A percentile compares a stretch with the other conserved stretches of the same genome.
Evolutionary conservation across 495 filamentous ascomycete genomes (phyloP).

Genomic region (Lineolata rhizophorae): DNA sequence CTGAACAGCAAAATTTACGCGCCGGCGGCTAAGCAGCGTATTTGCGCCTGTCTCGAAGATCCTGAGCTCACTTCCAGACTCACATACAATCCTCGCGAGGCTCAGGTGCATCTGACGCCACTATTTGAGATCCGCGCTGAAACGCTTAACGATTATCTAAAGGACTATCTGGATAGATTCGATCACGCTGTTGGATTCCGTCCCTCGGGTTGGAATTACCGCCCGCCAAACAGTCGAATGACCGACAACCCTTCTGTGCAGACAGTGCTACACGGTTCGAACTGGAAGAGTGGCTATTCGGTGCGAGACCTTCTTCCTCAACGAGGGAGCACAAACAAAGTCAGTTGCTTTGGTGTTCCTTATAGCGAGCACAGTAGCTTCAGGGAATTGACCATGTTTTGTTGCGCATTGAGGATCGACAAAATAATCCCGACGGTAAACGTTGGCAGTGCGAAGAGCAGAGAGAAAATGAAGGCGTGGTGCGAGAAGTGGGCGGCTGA

Average conservation of each 20-base stretch:
- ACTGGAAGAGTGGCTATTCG: conserved; percentile 51
- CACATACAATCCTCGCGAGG: conserved; percentile 58
- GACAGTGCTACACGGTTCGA: conserved; percentile 45
- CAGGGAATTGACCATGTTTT: conserved; percentile 80
- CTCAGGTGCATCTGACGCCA: conserved; percentile 94
- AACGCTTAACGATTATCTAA: conserved; percentile 72
- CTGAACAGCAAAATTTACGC: conserved; percentile 84
- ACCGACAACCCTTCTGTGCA: conserved; percentile 39
- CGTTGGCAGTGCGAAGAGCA: conserved; percentile 44
- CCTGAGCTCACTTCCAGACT: conserved; percentile 52
- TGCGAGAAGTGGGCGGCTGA: conserved; percentile 53
- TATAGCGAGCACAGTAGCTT: conserved; percentile 93
- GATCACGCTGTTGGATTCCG: conserved; percentile 75
- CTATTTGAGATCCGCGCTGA: conserved; percentile 78
- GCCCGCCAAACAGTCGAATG: conserved; percentile 40
- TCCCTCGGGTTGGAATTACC: conserved; percentile 81
- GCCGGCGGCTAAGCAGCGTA: conserved; percentile 51
- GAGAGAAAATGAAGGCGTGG: conserved; percentile 81
- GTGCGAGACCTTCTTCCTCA: conserved; percentile 47
- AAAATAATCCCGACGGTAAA: conserved; percentile 89
- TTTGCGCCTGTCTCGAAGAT: conserved; percentile 74
- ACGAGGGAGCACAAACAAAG: conserved; percentile 52
- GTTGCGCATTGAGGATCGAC: conserved; percentile 67
- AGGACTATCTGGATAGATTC: conserved; percentile 54
- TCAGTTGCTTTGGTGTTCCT: conserved; percentile 73